Evolutionary conservation across 805 yeast species (phyloP).

Genomic region (Zygotorulaspora danielsina): DNA sequence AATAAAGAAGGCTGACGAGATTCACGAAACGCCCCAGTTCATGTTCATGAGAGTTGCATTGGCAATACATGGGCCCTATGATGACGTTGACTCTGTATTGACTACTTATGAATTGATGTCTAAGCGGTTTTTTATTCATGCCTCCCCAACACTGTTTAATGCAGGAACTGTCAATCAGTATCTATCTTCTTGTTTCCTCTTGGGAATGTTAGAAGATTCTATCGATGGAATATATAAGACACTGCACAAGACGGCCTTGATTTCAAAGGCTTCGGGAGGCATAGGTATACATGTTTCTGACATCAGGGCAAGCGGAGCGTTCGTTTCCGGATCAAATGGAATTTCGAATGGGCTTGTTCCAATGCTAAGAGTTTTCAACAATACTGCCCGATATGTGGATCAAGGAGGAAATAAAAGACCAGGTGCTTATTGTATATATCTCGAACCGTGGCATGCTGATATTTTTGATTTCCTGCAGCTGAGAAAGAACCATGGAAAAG

Average conservation of each 20-base stretch:
- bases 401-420: constrained; percentile 98
- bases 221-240: constrained; percentile 91
- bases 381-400: constrained; percentile 93
- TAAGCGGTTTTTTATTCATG: constrained; percentile 79
- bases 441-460: constrained; percentile 97
- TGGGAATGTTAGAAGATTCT: constrained; percentile 89
- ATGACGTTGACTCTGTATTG: constrained; percentile 53
- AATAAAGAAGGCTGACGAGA: constrained; percentile 44
- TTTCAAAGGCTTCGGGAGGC: constrained; percentile 93
- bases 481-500: constrained; percentile 91
- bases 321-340: constrained; percentile 87
- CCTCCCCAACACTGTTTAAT: constrained; percentile 89
- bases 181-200: constrained; percentile 87
- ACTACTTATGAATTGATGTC: constrained; percentile 89
- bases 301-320: constrained; percentile 77
- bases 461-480: constrained; percentile 78
- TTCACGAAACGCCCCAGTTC: constrained; percentile 81
- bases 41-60: constrained; percentile 84
- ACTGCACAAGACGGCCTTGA: constrained; percentile 78
- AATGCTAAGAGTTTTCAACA: constrained; percentile 88
- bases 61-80: constrained; percentile 72
- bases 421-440: constrained; percentile 88
- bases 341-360: constrained; percentile 88
- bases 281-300: constrained; percentile 84
- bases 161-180: constrained; percentile 82